Evolutionary conservation across 2,329 filamentous ascomycete species (phyloP).

Genomic region (Capronia epimyces): DNA sequence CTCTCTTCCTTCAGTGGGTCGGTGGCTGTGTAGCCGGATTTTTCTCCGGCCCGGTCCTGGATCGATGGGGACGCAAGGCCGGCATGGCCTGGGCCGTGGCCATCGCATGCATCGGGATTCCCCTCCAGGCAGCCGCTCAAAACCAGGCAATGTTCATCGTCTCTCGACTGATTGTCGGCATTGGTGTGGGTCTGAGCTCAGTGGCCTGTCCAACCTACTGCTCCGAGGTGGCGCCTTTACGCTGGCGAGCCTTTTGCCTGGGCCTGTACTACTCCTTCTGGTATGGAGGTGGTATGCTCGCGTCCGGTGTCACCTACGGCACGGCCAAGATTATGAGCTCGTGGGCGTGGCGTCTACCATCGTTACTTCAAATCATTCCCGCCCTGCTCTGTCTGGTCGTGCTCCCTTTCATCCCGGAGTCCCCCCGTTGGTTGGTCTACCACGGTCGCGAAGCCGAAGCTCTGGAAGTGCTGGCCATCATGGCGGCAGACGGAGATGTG

Average conservation of each 20-base stretch:
- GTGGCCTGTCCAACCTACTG: conserved; percentile 7
- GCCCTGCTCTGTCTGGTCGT: conserved; percentile 36
- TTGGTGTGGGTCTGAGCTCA: conserved; percentile 2
- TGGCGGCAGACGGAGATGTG: conserved; percentile 3
- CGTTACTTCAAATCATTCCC: conserved; percentile 2
- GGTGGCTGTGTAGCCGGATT: conserved; percentile 38
- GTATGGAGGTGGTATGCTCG: conserved; percentile 9
- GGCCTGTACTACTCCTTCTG: conserved; percentile 14
- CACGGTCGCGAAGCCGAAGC: conserved; percentile 18
- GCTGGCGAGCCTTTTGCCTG: conserved; percentile 9
- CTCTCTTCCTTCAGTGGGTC: conserved; percentile 30
- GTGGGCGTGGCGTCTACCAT: conserved; percentile 11
- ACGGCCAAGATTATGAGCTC: conserved; percentile 3
- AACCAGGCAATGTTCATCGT: conserved; percentile 6
- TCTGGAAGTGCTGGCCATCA: conserved; percentile 14
- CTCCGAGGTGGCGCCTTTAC: background rate
- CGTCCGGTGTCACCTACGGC: conserved; percentile 9
- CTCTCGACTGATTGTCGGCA: conserved; percentile 4
- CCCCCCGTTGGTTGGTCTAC: conserved; percentile 28
- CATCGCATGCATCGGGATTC: conserved; percentile 54
- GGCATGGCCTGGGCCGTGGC: conserved; percentile 51
- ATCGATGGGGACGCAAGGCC: conserved; percentile 48
- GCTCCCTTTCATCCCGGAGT: conserved; percentile 32
- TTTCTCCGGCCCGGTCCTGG: conserved; percentile 36
- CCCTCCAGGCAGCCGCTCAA: conserved; percentile 44